A percentile compares a stretch with the other conserved stretches of the same genome.
These are phyloP conservation scores for Lentinula boryana DNA, from an alignment of 768 basidiomycete genomes.

Conservation along the genomic window DNA sequence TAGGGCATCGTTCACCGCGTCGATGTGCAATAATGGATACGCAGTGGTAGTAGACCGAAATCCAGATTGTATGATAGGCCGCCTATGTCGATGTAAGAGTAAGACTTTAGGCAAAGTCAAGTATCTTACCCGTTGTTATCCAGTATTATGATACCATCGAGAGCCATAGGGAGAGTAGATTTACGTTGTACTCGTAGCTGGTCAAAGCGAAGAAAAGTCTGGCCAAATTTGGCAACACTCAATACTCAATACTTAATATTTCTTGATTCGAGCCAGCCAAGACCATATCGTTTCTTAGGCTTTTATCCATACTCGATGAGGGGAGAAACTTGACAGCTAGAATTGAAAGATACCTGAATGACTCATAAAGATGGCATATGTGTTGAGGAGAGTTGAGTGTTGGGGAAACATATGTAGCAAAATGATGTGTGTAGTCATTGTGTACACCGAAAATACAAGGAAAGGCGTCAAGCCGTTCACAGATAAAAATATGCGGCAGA, in stretches of 20 bases:
- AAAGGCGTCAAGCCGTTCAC: background rate
- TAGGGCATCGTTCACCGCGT: slow-evolving; percentile 56
- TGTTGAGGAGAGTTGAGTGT: background rate
- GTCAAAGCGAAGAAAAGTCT: background rate
- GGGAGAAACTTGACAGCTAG: background rate
- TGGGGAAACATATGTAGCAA: background rate
- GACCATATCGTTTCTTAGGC: background rate
- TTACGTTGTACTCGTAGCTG: background rate
- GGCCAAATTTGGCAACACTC: background rate
- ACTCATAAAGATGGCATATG: background rate
- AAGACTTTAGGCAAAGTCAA: background rate
- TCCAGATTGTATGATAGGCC: slow-evolving; percentile 85
- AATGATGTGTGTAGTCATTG: background rate
- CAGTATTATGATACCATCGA: slow-evolving; percentile 78
- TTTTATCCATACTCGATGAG: too few relatives aligned
- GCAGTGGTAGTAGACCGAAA: slow-evolving; percentile 73
- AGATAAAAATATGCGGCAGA: background rate
- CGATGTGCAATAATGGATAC: slow-evolving; percentile 82
- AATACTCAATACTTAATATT: too few relatives aligned
- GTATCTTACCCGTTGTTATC: slow-evolving; percentile 63
- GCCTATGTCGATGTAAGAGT: slow-evolving; percentile 24
- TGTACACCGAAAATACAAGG: background rate
- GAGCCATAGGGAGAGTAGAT: slow-evolving; percentile 45
- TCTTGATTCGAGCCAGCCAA: too few relatives aligned
- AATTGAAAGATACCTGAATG: background rate